These are phyloP conservation scores for Pulveroboletus frians DNA, from an alignment of 768 basidiomycete species.

Conservation along the genomic window DNA sequence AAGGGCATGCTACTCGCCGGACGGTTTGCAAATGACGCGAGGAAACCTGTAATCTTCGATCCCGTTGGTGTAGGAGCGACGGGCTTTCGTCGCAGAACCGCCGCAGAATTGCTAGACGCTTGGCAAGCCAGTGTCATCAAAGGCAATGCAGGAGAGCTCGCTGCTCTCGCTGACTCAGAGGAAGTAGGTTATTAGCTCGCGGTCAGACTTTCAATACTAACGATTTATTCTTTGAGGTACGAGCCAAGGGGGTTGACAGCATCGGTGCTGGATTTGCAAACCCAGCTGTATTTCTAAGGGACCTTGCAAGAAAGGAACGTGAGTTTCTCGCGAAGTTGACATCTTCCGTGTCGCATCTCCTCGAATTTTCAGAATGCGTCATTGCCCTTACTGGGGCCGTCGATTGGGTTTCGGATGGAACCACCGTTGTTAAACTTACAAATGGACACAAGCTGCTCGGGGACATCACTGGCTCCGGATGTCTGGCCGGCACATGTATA, in stretches of 20 bases:
- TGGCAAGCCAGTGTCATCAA: constrained; percentile 93
- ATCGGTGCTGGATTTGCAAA: constrained; percentile 72
- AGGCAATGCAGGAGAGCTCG: constrained; percentile 89
- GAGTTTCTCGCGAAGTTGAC: constrained; percentile 23
- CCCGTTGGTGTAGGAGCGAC: constrained; percentile 92
- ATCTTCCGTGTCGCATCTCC: not conserved
- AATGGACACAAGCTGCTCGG: constrained; percentile 76
- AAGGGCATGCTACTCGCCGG: constrained; percentile 78
- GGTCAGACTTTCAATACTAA: not conserved
- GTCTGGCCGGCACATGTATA: constrained; percentile 72
- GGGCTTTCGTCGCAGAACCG: constrained; percentile 52
- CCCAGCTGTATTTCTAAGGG: constrained; percentile 62
- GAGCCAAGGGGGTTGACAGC: constrained; percentile 82
- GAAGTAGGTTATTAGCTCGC: constrained; percentile 46
- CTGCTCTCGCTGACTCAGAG: constrained; percentile 62
- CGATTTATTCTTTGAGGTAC: constrained; percentile 40
- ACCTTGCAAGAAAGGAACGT: constrained; percentile 73
- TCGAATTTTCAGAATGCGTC: constrained; percentile 54
- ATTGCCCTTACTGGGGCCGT: constrained; percentile 73
- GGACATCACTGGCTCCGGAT: constrained; percentile 86
- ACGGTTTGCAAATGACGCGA: constrained; percentile 56
- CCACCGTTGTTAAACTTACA: constrained; percentile 54
- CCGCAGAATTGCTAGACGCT: constrained; percentile 57
- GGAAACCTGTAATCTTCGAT: constrained; percentile 81
- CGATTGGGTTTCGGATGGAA: constrained; percentile 86